phyloP scores from a whole-genome alignment of 225 moss, liverwort and hornwort species.

The Polytrichum commune region DNA sequence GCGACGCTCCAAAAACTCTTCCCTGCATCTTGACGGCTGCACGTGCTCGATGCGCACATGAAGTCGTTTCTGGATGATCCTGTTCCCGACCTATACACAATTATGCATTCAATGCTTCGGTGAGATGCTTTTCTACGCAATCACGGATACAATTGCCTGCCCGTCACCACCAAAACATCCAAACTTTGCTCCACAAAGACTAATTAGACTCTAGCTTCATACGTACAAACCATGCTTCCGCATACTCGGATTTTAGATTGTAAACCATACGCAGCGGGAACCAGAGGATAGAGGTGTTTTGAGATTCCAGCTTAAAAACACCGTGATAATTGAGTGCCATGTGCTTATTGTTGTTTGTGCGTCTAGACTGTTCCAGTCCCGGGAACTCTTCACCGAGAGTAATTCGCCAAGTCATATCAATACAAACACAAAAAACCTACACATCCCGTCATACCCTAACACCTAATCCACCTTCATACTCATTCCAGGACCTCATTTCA shows the following conservation, averaged over 20 bases:
- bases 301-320: too few species aligned
- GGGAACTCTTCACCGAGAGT: neutral
- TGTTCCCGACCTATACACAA: slow-evolving; percentile 38
- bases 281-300: too few species aligned
- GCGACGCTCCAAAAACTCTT: slow-evolving; percentile 63
- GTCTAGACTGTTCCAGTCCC: too few species aligned
- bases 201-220: neutral
- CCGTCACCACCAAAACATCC: neutral
- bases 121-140: neutral
- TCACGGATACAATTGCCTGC: neutral
- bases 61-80: slow-evolving; percentile 59
- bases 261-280: too few species aligned
- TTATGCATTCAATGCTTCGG: neutral
- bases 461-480: neutral
- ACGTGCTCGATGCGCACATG: slow-evolving; percentile 71
- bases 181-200: neutral
- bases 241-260: too few species aligned
- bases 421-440: too few species aligned
- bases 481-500: neutral
- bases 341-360: too few species aligned
- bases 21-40: slow-evolving; percentile 69
- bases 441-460: neutral
- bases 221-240: too few species aligned
- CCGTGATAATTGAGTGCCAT: too few species aligned
- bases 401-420: too few species aligned